Base-by-base conservation (phyloP, 139 green algal species). In the Chlamydomonas sphaeroides region DNA sequence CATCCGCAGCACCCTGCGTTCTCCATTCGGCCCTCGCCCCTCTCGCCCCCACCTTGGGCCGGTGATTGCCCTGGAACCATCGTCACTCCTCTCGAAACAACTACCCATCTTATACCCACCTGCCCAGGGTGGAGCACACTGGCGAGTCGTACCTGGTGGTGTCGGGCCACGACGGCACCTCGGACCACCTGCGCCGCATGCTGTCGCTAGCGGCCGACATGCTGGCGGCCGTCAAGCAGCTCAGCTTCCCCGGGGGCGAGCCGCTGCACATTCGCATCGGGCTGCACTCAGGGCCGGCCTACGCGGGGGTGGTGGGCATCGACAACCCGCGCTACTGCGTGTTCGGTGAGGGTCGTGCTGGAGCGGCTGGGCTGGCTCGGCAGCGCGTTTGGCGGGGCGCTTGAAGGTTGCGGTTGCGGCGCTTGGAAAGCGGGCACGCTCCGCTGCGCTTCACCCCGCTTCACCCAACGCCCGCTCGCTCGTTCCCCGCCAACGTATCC, bases 101-200 rank as follows among this genome's bases (percentile, higher is more conserved):
- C 61, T 65, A 23, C 33, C 61, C n/a, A 41, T 10, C n/a, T 41
- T 25, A n/a, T n/a, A n/a, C n/a, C n/a, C n/a, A n/a, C n/a, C n/a
- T n/a, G n/a, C 68, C 63, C 79, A 91, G 88, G 65, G 80, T 89
- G 49, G 87, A 91, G 78, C 83, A 87, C 53, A 84, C 78, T 1
- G 88, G 88, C 26, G 86, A 92, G 59, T 81, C 80, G 17, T 92
- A 92, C 73, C 86, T 92, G 86, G 77, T 79, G 33, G 83, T 88
- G 11, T 84, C 66, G 30, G 86, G 86, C 4, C 82, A 86, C 49
- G 78, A 85, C 63, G 83, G 83, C 17, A 70, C 59, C 1, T 6
- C 30, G 53, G 83, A 88, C 72, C 83, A 91, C 65, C 38, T 65
- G n/a, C 41, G 56, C 25, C 63, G 51, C 38, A 56, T 84, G 17